Percentiles rank a stretch among this genome's conserved stretches.
phyloP scores from a whole-genome alignment of 352 stramenopile species.

The Phytophthora megakarya region DNA sequence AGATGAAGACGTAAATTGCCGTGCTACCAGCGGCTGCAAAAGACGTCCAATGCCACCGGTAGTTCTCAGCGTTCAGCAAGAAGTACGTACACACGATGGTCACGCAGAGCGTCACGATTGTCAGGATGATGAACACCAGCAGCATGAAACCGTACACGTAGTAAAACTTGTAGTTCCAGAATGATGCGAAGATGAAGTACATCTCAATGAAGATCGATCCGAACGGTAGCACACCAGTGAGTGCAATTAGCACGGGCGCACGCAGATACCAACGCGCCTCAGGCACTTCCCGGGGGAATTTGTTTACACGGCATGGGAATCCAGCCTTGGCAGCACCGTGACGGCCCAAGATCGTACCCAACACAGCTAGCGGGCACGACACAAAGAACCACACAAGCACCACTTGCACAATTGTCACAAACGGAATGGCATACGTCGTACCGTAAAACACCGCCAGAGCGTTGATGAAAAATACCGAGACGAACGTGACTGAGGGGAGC shows the following conservation, averaged over 20 bases:
- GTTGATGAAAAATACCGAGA: conserved; percentile 91
- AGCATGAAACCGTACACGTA: conserved; percentile 99
- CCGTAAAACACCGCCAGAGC: conserved; percentile 79
- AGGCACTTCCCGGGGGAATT: conserved; percentile 92
- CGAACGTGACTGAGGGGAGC: conserved; percentile 78
- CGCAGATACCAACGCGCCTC: conserved; percentile 83
- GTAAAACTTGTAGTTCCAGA: conserved; percentile 99
- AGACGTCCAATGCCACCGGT: conserved; percentile 99
- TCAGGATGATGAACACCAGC: conserved; percentile 97
- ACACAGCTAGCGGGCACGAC: conserved; percentile 94
- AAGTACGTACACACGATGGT: conserved; percentile 99
- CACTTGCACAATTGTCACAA: conserved; percentile 89
- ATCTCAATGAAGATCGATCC: conserved; percentile 99
- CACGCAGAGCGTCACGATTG: conserved; percentile 97
- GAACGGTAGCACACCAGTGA: conserved; percentile 98
- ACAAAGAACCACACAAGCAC: conserved; percentile 98
- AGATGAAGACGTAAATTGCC: conserved; percentile 98
- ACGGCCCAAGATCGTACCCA: conserved; percentile 97
- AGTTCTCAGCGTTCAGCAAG: conserved; percentile 98
- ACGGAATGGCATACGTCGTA: conserved; percentile 87
- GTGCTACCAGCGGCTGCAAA: conserved; percentile 95
- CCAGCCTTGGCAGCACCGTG: conserved; percentile 90
- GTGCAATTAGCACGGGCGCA: conserved; percentile 89
- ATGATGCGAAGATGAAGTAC: conserved; percentile 99
- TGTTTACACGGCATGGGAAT: conserved; percentile 95